Base-by-base conservation (phyloP, 345 rosid species). In the Camelina sativa region DNA sequence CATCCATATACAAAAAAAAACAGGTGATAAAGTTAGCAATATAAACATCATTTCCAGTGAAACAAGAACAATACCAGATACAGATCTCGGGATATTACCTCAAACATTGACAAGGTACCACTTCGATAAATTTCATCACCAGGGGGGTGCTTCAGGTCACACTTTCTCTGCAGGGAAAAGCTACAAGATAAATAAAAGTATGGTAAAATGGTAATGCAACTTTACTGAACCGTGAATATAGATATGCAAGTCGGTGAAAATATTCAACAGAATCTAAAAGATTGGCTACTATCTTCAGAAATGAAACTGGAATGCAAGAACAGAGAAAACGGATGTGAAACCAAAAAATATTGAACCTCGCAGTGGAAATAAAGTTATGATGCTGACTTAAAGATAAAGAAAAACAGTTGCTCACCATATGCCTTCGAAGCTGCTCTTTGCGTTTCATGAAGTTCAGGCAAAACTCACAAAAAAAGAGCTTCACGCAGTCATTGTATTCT, bases 381-480 rank as follows among this genome's bases (percentile, higher is more conserved):
- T 61, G 11, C 41, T 15, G 69, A 47, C 8, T 47, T 7, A 20
- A 50, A 75, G 54, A 16, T 4, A 44, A 16, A 50, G 8, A 4
- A 28, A 58, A 60, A 59, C 1, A 60, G 69, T 32, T 74, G 30
- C 96, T 88, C 82, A 93, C 98, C 99, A 96, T 88, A 71, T 96
- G 99, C 83, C 99, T 87, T 77, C 92, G 99, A 81, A 96, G 97
- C 84, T 92, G 99, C 70, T 89, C 99, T 85, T 91, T 92, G 69
- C 97, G 96, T 87, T 96, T 96, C 98, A 92, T 89, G 76, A 96
- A 96, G 81, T 86, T 96, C 71, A 96, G 88, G 82, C 99, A 92
- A 81, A 96, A 96, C 85, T 96, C 99, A 87, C 99, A 96, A 79
- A 96, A 96, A 86, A 80, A 96, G 72, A 96, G 90, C 97, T 91